Base-by-base conservation (phyloP, 78 protist genomes). In the slime mould (Dictyostelium discoideum) region DNA sequence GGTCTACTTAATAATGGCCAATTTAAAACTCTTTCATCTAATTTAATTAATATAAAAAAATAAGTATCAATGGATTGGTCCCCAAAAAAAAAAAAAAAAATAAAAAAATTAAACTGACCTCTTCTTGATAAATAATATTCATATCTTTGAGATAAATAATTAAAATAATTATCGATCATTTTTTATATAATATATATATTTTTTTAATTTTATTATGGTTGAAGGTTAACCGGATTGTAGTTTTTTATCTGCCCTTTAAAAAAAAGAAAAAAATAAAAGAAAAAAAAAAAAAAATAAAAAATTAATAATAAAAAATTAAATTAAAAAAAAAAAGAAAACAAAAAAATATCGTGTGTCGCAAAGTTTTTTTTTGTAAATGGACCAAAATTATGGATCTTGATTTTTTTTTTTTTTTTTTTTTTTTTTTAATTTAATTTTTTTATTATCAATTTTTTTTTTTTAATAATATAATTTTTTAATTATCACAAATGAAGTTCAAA, bases 1-100 rank as follows among this genome's bases (percentile, higher is more conserved):
- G 96, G 96, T 80, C 87, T 86, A 46, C 32, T 48, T n/a, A 92
- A 18, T 5, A 92, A 63, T 50, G 96, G 96, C 87, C 87, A 83
- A n/a, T 83, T 18, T 57, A 65, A 44, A 9, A 83, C 84, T 79
- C 96, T 85, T 44, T 50, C 63, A 92, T 92, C 96, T 92, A 20
- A 16, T 76, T 18, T 40, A 29, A n/a, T 42, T 5, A 42, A 42
- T 42, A 65, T 22, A 10, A 63, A 39, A 37, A 10, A 11, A 24
- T 37, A 6, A 29, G 46, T 1, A 37, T 37, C 37, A 72, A 22
- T 72, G 13, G 1, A 72, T 18, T n/a, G n/a, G n/a, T n/a, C n/a
- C n/a, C n/a, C n/a, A 57, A 11, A 57, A 57, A 57, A 18, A 57
- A 18, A 57, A 11, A 18, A 18, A 57, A 57, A 18, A 18, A 1